A percentile compares a stretch with the other conserved stretches of the same genome.
phyloP scores from a whole-genome alignment of 2,329 filamentous ascomycete genomes.

The Trichoderma sp. region DNA sequence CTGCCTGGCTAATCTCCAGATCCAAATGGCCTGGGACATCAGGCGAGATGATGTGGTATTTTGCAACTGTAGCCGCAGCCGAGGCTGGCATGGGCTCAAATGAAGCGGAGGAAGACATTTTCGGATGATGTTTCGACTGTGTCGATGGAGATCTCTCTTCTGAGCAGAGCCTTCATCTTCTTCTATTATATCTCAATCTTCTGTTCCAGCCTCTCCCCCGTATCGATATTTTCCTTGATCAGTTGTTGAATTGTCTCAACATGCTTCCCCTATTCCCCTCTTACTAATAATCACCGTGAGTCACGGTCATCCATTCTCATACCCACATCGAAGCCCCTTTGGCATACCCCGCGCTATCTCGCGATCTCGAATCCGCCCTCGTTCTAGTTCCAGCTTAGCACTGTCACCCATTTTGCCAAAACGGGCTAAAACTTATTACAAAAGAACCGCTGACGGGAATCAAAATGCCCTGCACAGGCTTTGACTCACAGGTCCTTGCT shows the following conservation, averaged over 20 bases:
- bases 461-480: background rate
- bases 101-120: slow-evolving; percentile 13
- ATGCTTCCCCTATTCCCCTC: background rate
- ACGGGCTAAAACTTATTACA: background rate
- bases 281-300: slow-evolving; percentile 8
- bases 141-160: background rate
- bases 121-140: background rate
- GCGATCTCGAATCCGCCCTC: background rate
- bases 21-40: slow-evolving; percentile 6
- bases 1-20: slow-evolving; percentile 28
- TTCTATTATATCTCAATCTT: background rate
- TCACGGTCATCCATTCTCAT: background rate
- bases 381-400: background rate
- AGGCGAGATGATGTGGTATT: slow-evolving; percentile 1
- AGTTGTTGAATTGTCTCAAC: background rate
- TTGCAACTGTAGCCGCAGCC: slow-evolving; percentile 19
- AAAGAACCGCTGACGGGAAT: background rate
- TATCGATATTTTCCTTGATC: background rate
- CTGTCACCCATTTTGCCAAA: background rate
- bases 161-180: background rate
- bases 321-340: background rate
- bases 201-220: background rate
- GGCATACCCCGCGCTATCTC: slow-evolving; percentile 1
- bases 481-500: slow-evolving; percentile 12
- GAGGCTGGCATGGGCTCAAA: slow-evolving; percentile 18